phyloP scores from a whole-genome alignment of 257 asterid genomes.

The Capsicum chinense region DNA sequence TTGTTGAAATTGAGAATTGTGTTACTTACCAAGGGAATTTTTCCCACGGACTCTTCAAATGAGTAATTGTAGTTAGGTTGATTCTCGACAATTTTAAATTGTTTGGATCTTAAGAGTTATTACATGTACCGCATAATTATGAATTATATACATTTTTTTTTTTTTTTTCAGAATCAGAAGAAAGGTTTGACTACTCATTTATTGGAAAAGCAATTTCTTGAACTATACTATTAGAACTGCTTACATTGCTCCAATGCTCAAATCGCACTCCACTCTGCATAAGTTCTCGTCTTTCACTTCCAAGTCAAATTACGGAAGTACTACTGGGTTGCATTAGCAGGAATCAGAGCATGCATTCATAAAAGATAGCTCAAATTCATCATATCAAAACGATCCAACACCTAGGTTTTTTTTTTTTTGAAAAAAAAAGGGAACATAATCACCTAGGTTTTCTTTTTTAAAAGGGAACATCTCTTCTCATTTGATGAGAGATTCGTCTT shows the following conservation, averaged over 20 bases:
- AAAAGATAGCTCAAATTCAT: neutral
- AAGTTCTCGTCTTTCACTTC: neutral
- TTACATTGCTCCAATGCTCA: no score
- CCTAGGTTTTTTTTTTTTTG: no score
- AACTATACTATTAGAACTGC: no score
- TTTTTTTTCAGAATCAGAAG: no score
- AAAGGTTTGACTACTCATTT: no score
- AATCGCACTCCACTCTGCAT: neutral
- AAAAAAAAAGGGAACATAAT: no score
- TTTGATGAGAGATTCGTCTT: no score
- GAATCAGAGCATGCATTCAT: neutral
- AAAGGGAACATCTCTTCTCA: no score
- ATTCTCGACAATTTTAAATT: neutral
- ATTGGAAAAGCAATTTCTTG: no score
- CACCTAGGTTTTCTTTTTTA: no score
- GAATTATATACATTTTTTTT: no score
- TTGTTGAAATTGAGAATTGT: neutral
- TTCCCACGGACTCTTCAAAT: neutral
- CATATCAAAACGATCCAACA: neutral
- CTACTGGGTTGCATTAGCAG: neutral
- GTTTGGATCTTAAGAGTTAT: neutral
- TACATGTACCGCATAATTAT: no score
- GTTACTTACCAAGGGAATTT: neutral
- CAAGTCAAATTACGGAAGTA: neutral
- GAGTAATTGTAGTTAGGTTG: neutral